Conservation (phyloP, 164 flowering plant genomes). For the Malania oleifera region DNA sequence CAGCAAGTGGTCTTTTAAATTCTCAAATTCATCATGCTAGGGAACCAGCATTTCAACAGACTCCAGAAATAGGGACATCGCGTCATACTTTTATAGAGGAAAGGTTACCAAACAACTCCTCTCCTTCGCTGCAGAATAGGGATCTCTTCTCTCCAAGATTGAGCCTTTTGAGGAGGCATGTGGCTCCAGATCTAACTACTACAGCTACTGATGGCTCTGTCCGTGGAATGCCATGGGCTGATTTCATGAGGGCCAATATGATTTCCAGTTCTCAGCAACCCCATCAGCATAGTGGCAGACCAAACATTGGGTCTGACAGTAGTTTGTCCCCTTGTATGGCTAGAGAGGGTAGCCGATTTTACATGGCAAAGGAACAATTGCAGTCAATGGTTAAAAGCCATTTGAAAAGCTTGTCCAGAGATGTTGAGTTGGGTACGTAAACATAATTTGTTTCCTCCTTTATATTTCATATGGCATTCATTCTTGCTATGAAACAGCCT, state of each 20-base stretch:
- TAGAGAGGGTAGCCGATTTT: constrained; percentile 28
- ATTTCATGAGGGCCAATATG: constrained; percentile 18
- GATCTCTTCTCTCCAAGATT: constrained; percentile 22
- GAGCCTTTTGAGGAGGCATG: constrained; percentile 28
- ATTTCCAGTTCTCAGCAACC: constrained; percentile 26
- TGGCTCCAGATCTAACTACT: constrained; percentile 20
- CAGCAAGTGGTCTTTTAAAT: constrained; percentile 19
- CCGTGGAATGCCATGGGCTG: constrained; percentile 24
- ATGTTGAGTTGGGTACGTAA: constrained; percentile 44
- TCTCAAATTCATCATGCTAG: constrained; percentile 29
- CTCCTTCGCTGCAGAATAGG: constrained; percentile 17
- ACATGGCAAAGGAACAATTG: constrained; percentile 38
- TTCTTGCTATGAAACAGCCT: background rate
- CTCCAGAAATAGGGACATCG: constrained; percentile 27
- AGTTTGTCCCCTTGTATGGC: constrained; percentile 9
- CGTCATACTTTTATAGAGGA: constrained; percentile 22
- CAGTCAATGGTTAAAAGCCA: constrained; percentile 42
- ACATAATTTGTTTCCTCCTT: background rate
- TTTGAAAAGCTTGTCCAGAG: constrained; percentile 38
- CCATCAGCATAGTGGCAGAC: constrained; percentile 29
- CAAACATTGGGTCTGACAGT: constrained; percentile 24
- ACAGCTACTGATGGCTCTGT: constrained; percentile 15
- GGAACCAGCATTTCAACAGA: constrained; percentile 23
- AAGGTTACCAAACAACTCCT: constrained; percentile 20
- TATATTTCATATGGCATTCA: background rate